Evolutionary conservation across 2,329 filamentous ascomycete species (phyloP), one percentile per base, ranked within the genome.

Genomic region (Botryotinia globosa): DNA sequence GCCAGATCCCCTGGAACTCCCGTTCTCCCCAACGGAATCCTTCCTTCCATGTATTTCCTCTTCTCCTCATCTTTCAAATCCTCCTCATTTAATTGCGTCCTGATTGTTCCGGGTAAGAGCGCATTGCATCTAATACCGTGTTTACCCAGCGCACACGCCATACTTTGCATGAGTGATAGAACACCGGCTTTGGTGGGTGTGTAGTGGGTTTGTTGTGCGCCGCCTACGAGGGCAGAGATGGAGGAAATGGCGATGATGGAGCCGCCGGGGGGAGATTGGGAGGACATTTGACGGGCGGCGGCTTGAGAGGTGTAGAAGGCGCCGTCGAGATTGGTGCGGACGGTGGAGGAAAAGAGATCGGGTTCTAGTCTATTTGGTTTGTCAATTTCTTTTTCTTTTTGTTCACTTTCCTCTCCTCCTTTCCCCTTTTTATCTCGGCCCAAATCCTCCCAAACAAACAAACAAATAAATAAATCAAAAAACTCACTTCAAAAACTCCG

Each of bases 241-340:
- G 89, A 92, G 12, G 88, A 91, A 56, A 94, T 85, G 71, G 88
- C 92, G 76, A 94, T 95, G 78, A 97, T 96, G 78, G 89, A 91
- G 48, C 94, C 94, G 25, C 94, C 93, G 0, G 44, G 54, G 20
- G 71, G 71, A 8, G 88, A 82, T 77, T 92, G 86, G 44, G 80
- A 76, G 0, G 91, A 90, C 92, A 97, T 96, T 81, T 96, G 93
- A 4, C 90, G 88, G 1, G 93, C 94, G 2, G 93, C 94, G 0
- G 94, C 92, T 84, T 97, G 94, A 34, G 92, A 91, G 51, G 92
- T 87, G 84, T 94, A 94, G 84, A 97, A 97, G n/a, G 94, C 92
- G 62, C 94, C 94, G 77, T 91, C 90, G 76, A 97, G 89, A 83
- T 97, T 97, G 67, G 92, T 95, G 54, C 87, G 85, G 58, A 97